Evolutionary conservation across 768 basidiomycete species (phyloP).

Genomic region (Mycena galericulata): DNA sequence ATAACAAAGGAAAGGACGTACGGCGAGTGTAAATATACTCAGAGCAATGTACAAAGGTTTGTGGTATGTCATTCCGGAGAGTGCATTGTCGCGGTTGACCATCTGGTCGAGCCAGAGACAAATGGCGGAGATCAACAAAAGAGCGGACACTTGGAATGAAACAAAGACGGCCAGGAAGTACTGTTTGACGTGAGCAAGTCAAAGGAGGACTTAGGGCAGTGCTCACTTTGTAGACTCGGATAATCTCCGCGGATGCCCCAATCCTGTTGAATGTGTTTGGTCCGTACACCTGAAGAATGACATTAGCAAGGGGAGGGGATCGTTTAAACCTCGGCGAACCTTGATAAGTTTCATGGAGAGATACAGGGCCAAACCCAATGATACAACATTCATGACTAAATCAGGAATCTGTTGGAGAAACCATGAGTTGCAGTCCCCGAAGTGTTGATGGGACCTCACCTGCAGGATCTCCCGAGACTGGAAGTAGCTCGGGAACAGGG

Average conservation of each 20-base stretch:
- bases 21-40: slow-evolving; percentile 40
- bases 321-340: background rate
- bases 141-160: slow-evolving; percentile 43
- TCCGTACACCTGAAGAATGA: slow-evolving; percentile 23
- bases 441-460: background rate
- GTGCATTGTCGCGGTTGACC: slow-evolving; percentile 33
- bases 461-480: slow-evolving; percentile 24
- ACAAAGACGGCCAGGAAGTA: slow-evolving; percentile 47
- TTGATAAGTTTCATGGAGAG: slow-evolving; percentile 33
- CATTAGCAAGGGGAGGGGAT: background rate
- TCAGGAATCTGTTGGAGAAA: slow-evolving; percentile 26
- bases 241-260: slow-evolving; percentile 48
- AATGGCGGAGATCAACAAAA: slow-evolving; percentile 44
- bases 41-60: slow-evolving; percentile 35
- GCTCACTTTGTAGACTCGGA: slow-evolving; percentile 49
- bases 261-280: slow-evolving; percentile 48
- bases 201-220: background rate
- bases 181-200: slow-evolving; percentile 21
- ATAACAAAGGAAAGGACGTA: slow-evolving; percentile 26
- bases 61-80: slow-evolving; percentile 34
- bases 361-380: slow-evolving; percentile 23
- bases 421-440: background rate
- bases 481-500: slow-evolving; percentile 31
- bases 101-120: slow-evolving; percentile 48
- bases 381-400: slow-evolving; percentile 25